These are phyloP conservation scores for Meira nashicola DNA, from an alignment of 1,284 basidiomycete genomes.

Conservation along the genomic window DNA sequence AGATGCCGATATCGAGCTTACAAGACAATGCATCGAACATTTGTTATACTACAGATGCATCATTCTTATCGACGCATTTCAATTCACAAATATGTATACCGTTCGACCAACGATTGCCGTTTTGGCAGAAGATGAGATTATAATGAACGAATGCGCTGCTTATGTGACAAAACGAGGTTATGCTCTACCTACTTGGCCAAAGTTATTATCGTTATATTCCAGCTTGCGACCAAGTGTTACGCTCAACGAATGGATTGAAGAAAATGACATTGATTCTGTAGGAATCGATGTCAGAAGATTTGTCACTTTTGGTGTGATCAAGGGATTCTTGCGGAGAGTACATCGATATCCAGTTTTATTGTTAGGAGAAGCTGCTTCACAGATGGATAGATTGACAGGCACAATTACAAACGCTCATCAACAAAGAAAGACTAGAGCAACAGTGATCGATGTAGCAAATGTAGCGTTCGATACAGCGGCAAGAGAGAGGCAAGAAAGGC, in stretches of 20 bases:
- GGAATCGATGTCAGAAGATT: conserved; percentile 89
- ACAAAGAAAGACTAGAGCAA: conserved; percentile 33
- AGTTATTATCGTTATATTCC: conserved; percentile 77
- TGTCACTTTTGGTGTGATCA: conserved; percentile 98
- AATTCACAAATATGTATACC: conserved; percentile 89
- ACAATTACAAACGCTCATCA: conserved; percentile 3
- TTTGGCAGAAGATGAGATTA: conserved; percentile 74
- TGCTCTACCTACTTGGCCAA: conserved; percentile 46
- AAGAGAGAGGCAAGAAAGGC: neutral
- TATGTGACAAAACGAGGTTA: conserved; percentile 76
- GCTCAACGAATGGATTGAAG: conserved; percentile 82
- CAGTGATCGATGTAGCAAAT: conserved; percentile 41
- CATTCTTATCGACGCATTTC: conserved; percentile 93
- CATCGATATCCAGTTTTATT: conserved; percentile 83
- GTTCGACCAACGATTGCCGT: conserved; percentile 76
- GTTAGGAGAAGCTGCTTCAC: conserved; percentile 10
- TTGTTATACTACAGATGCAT: conserved; percentile 92
- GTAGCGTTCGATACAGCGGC: conserved; percentile 26
- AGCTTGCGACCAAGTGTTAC: conserved; percentile 78
- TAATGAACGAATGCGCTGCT: conserved; percentile 78
- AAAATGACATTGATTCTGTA: conserved; percentile 59
- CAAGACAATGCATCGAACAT: conserved; percentile 83
- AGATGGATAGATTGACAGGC: neutral
- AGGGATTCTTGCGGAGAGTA: conserved; percentile 87
- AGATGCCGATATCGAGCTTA: conserved; percentile 78